Base-by-base conservation (phyloP, 495 filamentous ascomycete species). In the Tuber brumale region DNA sequence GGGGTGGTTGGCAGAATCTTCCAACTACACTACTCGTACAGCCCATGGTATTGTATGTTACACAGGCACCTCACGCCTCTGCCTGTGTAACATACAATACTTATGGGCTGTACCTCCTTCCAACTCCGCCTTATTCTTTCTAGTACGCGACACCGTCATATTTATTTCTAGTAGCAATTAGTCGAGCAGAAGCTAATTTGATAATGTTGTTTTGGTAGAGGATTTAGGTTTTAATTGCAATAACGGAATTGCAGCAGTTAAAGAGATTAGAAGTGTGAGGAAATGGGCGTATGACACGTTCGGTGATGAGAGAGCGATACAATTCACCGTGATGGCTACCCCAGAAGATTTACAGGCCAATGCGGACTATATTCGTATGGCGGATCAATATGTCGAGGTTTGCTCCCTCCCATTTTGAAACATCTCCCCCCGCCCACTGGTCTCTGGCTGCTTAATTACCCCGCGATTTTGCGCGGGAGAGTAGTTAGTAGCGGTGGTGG, bases 201-300 rank as follows among this genome's bases (percentile, higher is more conserved):
- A 42, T 42, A 21, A 45, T 45, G 12, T 16, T 45, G 12, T 45
- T 45, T n/a, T n/a, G 16, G 12, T 14, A 1, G 44, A 3, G 19
- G 4, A 48, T 69, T 27, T 82, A 99, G 95, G 93, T 98, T 41
- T 89, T 98, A 76, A 99, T 98, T 84, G 95, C 23, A 99, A 99
- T 87, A 99, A 99, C 87, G 95, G 95, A 89, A 99, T 99, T 85
- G 95, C 95, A 21, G 95, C 96, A 77, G 95, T 99, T 82, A 99
- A 99, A 85, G 95, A 98, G 86, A 99, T 99, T 82, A 89, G 95
- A 81, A 97, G 94, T 42, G 94, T 99, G 79, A 91, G 95, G 84
- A 99, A 98, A 94, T 99, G 95, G 95, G 95, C 95, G 73, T 99
- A 99, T 89, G 95, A 99, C 86, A 95, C 92, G 8, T 98, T 99